These are phyloP conservation scores for Tinospora cordifolia DNA, from an alignment of 164 flowering plant species.

Conservation along the genomic window DNA sequence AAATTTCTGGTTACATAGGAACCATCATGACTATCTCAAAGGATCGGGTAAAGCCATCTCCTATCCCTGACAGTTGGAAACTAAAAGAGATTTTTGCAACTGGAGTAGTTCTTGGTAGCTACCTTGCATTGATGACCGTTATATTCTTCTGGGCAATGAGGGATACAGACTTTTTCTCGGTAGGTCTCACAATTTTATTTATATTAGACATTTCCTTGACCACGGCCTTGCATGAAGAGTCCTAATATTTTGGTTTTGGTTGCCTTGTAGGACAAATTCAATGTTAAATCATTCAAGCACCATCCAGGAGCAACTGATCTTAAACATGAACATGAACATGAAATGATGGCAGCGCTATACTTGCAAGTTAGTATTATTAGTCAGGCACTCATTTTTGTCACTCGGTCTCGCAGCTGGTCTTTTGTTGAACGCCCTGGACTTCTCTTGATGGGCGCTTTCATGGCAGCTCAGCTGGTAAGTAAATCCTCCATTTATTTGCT, in stretches of 20 bases:
- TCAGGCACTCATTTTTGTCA: conserved; percentile 92
- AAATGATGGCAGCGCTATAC: conserved; percentile 85
- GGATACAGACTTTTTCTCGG: conserved; percentile 75
- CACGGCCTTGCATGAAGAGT: neutral
- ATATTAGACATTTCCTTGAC: neutral
- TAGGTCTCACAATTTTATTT: conserved; percentile 19
- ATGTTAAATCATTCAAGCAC: conserved; percentile 34
- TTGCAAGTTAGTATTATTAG: conserved; percentile 96
- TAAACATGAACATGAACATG: conserved; percentile 19
- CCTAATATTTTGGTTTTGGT: neutral
- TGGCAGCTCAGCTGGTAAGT: conserved; percentile 77
- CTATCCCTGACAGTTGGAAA: conserved; percentile 96
- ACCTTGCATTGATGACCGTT: conserved; percentile 87
- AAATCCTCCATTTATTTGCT: neutral
- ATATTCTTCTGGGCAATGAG: conserved; percentile 78
- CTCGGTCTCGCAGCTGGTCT: conserved; percentile 93
- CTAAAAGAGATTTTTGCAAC: conserved; percentile 90
- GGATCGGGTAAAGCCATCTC: conserved; percentile 96
- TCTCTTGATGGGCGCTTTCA: conserved; percentile 53
- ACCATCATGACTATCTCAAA: conserved; percentile 98
- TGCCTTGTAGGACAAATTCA: conserved; percentile 55
- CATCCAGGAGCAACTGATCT: neutral
- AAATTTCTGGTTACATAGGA: conserved; percentile 31
- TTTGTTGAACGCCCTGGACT: conserved; percentile 81
- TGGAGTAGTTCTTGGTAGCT: conserved; percentile 84